Evolutionary conservation across 345 rosid genomes (phyloP), one percentile per base, ranked within the genome.

Genomic region (Eucalyptus sp.): DNA sequence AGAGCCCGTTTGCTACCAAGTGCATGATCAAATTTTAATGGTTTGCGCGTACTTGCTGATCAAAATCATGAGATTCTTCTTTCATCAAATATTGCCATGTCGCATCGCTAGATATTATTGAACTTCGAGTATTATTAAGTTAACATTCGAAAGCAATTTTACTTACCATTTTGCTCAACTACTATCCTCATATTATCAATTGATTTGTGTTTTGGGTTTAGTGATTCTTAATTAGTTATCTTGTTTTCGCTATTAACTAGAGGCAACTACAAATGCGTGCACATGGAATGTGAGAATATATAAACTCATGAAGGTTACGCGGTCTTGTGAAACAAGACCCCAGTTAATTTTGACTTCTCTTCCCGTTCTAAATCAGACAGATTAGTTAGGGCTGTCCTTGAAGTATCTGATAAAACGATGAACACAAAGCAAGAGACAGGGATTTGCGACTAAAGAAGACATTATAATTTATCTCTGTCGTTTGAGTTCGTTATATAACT

Each of bases 401-500:
- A 85, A 85, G 87, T 49, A 33, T 52, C 64, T 62, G 68, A 13
- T 62, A 29, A 62, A 29, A 29, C 87, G 18, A 50, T 33, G n/a
- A 31, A 18, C 16, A 22, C 87, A 52, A 86, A n/a, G 87, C 76
- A 64, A 64, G 37, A 31, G 76, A n/a, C 41, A 31, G 76, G 76
- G 20, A 64, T n/a, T 64, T 15, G 76, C 10, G 41, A 64, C 76
- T 14, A n/a, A 31, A 15, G 41, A 71, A 37, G 27, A 71, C 25
- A 10, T 71, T 4, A 18, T 50, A 43, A 22, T 7, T 56, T 7
- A 46, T 56, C 9, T 31, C 41, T 86, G 71, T 86, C 43, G 88
- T 41, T 33, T 17, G 62, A 86, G 88, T 56, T 86, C 88, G 88
- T 86, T 86, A 86, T 51, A 33, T 31, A 52, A 86, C 66, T 31